These are phyloP conservation scores for Colletotrichum tanaceti DNA, from an alignment of 2,329 filamentous ascomycete species.

Conservation along the genomic window DNA sequence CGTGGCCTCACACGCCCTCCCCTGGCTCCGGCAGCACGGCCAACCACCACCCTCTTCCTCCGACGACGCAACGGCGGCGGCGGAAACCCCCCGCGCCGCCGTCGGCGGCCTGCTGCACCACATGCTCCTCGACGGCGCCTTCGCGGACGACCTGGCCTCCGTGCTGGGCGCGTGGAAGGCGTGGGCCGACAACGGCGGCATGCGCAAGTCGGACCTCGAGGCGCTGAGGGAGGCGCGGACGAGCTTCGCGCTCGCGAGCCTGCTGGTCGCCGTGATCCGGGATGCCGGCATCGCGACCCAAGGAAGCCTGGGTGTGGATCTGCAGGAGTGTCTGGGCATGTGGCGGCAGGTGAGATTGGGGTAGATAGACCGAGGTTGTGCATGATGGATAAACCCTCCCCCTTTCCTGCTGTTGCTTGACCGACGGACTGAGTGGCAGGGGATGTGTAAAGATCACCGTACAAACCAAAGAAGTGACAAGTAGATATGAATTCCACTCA, in stretches of 20 bases:
- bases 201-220: conserved; percentile 59
- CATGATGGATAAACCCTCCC: neutral
- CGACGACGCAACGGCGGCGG: conserved; percentile 21
- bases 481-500: neutral
- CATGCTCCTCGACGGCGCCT: conserved; percentile 63
- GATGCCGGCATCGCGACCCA: conserved; percentile 59
- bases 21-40: conserved; percentile 53
- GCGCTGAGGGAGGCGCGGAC: conserved; percentile 50
- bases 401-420: too few relatives aligned
- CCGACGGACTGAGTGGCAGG: too few relatives aligned
- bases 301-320: conserved; percentile 61
- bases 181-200: conserved; percentile 67
- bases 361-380: conserved; percentile 43
- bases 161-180: conserved; percentile 62
- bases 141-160: conserved; percentile 53
- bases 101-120: conserved; percentile 62
- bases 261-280: conserved; percentile 61
- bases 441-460: too few relatives aligned
- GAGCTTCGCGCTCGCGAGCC: conserved; percentile 60
- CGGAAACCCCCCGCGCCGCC: conserved; percentile 51
- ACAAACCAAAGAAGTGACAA: neutral
- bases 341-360: conserved; percentile 66
- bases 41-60: conserved; percentile 26
- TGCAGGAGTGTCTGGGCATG: conserved; percentile 66
- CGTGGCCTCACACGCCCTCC: conserved; percentile 58